These are phyloP conservation scores for Alternaria sp. DNA, from an alignment of 2,329 filamentous ascomycete species.

Conservation along the genomic window DNA sequence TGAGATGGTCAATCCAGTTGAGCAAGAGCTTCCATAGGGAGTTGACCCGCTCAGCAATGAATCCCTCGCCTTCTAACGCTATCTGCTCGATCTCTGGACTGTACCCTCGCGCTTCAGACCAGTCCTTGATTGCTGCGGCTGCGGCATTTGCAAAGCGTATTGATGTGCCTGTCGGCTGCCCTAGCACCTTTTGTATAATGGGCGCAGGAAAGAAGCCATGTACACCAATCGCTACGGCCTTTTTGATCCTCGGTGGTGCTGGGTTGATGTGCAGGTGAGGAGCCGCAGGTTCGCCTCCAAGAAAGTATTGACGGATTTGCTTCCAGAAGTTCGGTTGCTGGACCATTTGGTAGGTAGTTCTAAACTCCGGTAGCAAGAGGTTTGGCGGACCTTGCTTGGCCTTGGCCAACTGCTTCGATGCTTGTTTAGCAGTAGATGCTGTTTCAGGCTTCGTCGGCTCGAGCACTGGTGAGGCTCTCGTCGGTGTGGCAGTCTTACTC, in stretches of 20 bases:
- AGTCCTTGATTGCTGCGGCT: slow-evolving; percentile 82
- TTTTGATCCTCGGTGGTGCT: slow-evolving; percentile 77
- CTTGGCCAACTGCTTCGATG: slow-evolving; percentile 34
- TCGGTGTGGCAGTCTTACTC: slow-evolving; percentile 51
- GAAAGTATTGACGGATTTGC: slow-evolving; percentile 51
- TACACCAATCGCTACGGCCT: slow-evolving; percentile 90
- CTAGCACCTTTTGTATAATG: slow-evolving; percentile 87
- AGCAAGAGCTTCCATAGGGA: slow-evolving; percentile 93
- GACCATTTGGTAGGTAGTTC: slow-evolving; percentile 67
- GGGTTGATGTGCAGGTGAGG: slow-evolving; percentile 76
- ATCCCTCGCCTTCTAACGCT: slow-evolving; percentile 92
- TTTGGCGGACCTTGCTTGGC: slow-evolving; percentile 61
- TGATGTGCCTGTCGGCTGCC: slow-evolving; percentile 94
- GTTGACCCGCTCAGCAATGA: slow-evolving; percentile 87
- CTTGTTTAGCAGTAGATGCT: slow-evolving; percentile 38
- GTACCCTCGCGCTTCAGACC: slow-evolving; percentile 75
- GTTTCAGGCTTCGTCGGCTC: slow-evolving; percentile 39
- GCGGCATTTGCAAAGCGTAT: slow-evolving; percentile 90
- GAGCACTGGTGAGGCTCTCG: slow-evolving; percentile 37
- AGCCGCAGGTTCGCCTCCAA: slow-evolving; percentile 63
- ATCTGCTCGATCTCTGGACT: slow-evolving; percentile 90
- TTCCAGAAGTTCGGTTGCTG: slow-evolving; percentile 58
- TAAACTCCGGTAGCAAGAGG: slow-evolving; percentile 74
- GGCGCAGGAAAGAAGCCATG: slow-evolving; percentile 93
- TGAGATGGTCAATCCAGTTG: slow-evolving; percentile 93